Evolutionary conservation across 129 eudicot genomes (phyloP).

Genomic region (Escallonia herrerae): DNA sequence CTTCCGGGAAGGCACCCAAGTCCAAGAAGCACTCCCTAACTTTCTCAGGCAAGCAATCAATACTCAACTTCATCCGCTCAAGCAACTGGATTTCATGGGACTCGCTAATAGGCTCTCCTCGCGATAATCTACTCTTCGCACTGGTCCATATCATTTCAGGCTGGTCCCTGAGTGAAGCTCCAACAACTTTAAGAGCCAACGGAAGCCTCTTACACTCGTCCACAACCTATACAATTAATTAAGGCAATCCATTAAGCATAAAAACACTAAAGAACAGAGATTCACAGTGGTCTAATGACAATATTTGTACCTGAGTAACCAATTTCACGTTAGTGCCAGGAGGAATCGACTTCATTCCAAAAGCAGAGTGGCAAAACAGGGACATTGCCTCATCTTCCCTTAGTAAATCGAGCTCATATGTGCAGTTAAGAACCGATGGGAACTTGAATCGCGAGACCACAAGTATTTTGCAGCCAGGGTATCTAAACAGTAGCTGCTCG

Average conservation of each 20-base stretch:
- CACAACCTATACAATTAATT: constrained; percentile 43
- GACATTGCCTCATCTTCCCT: constrained; percentile 62
- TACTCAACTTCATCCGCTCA: constrained; percentile 71
- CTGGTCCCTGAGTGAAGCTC: constrained; percentile 79
- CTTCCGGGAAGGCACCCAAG: constrained; percentile 83
- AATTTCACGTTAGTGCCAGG: constrained; percentile 36
- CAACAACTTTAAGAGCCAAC: constrained; percentile 86
- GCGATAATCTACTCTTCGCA: constrained; percentile 57
- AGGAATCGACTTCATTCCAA: constrained; percentile 50
- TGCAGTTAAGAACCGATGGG: constrained; percentile 40
- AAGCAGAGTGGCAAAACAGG: constrained; percentile 76
- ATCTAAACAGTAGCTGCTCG: constrained; percentile 51
- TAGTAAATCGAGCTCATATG: constrained; percentile 60
- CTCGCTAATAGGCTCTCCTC: constrained; percentile 62
- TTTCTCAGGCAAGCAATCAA: constrained; percentile 49
- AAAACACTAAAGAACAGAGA: background rate
- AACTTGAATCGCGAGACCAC: constrained; percentile 79
- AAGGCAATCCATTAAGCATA: background rate
- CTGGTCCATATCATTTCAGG: constrained; percentile 71
- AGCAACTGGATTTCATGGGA: constrained; percentile 76
- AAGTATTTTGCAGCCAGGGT: constrained; percentile 78
- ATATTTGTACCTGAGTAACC: constrained; percentile 55
- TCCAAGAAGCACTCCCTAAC: constrained; percentile 81
- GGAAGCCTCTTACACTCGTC: constrained; percentile 88
- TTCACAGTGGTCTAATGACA: background rate